Conservation (phyloP, 2,329 filamentous ascomycete species). For the Helotiales sp. region DNA sequence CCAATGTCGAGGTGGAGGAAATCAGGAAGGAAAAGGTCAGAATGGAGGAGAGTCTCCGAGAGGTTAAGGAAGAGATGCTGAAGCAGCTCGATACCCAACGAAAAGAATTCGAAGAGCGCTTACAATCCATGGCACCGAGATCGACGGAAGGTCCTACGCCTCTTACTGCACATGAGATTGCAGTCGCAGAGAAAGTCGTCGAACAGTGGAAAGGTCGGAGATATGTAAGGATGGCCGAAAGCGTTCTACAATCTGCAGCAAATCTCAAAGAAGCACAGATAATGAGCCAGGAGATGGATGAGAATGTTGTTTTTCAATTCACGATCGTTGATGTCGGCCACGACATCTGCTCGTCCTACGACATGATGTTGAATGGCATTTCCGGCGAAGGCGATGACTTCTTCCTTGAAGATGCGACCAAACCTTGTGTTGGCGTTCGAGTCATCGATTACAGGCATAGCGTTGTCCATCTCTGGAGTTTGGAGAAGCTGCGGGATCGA, state of each 20-base stretch:
- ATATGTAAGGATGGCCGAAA: slow-evolving; percentile 93
- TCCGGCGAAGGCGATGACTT: slow-evolving; percentile 83
- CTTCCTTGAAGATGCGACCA: slow-evolving; percentile 78
- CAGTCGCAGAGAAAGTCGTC: slow-evolving; percentile 68
- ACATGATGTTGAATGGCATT: slow-evolving; percentile 91
- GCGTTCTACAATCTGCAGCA: slow-evolving; percentile 84
- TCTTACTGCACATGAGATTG: slow-evolving; percentile 74
- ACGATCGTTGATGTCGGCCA: slow-evolving; percentile 89
- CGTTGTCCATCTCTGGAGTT: slow-evolving; percentile 90
- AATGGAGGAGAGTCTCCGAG: slow-evolving; percentile 81
- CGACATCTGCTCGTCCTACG: slow-evolving; percentile 89
- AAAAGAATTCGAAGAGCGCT: slow-evolving; percentile 81
- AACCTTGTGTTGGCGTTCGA: slow-evolving; percentile 88
- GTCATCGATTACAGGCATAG: slow-evolving; percentile 88
- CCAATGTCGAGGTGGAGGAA: slow-evolving; percentile 80
- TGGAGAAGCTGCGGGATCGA: slow-evolving; percentile 88
- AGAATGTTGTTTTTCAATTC: slow-evolving; percentile 93
- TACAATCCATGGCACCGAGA: slow-evolving; percentile 72
- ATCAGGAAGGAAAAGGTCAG: slow-evolving; percentile 80
- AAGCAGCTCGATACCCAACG: slow-evolving; percentile 83
- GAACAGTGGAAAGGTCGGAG: slow-evolving; percentile 81
- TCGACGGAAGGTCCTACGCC: slow-evolving; percentile 47
- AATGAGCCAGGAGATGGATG: slow-evolving; percentile 96
- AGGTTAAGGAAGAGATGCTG: slow-evolving; percentile 88
- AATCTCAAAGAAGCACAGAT: slow-evolving; percentile 94